Base-by-base conservation (phyloP, 2,329 filamentous ascomycete genomes). In the Diaporthe sp. region DNA sequence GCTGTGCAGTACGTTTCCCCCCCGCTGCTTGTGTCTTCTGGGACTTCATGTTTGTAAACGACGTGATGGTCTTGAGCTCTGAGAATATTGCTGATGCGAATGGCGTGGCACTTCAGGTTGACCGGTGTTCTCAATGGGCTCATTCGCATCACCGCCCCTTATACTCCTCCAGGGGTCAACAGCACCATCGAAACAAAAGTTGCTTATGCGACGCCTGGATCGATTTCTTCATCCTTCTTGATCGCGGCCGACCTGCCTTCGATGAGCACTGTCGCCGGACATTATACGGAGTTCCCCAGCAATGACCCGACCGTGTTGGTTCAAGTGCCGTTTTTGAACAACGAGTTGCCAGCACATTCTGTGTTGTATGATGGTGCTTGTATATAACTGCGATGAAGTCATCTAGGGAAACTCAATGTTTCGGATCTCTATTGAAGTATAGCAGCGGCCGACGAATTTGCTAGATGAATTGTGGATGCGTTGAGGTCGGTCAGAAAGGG, bases 251-350 rank as follows among this genome's bases (percentile, higher is more conserved):
- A 83, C 73, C 38, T 80, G 61, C 77, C 77, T 55, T 75, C 77
- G 19, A 75, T 69, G 12, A 83, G 82, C 73, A 77, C 75, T 19
- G 66, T 80, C 12, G 76, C 77, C 10, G 82, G 82, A 0, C 82
- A 83, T 58, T 80, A 77, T 54, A 83, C 82, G 57, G 82, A 83
- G 75, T 83, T 83, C 64, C 82, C 82, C 28, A 80, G 80, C 68
- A 77, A 82, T 60, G 80, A 82, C 75, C 78, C 80, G 35, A 83
- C 82, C 8, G 76, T 83, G 17, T 73, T 83, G 50, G 77, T 82
- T 35, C 82, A 83, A 75, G 73, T 81, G 8, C 80, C 80, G 17
- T 83, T 82, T 72, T 77, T 42, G 45, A 76, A 74, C 10, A 74
- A 82, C 64, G 60, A 69, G 61, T 75, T 77, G 2, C 82, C 81